Percentiles rank a stretch among this genome's conserved stretches.
Evolutionary conservation across 2,329 filamentous ascomycete genomes (phyloP).

Genomic region (Aspergillus eucalypticola): DNA sequence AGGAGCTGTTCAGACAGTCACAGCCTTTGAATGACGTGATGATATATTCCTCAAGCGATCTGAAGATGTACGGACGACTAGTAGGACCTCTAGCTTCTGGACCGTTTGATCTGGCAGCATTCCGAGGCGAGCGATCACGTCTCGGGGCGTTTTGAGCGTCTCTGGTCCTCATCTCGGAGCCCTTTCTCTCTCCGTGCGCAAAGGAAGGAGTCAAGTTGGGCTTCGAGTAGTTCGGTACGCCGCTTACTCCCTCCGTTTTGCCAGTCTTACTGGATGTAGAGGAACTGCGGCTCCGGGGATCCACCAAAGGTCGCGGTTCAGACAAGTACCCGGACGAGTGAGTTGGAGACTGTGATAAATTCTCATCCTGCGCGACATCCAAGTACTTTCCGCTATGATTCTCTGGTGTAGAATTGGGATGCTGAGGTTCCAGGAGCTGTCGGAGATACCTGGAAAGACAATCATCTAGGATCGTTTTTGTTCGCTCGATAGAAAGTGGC

Average conservation of each 20-base stretch:
- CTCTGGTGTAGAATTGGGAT: conserved; percentile 23
- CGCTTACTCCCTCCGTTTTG: conserved; percentile 16
- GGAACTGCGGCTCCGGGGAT: conserved; percentile 29
- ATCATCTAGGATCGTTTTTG: conserved; percentile 57
- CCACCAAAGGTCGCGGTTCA: conserved; percentile 16
- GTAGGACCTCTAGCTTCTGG: conserved; percentile 40
- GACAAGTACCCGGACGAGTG: conserved; percentile 20
- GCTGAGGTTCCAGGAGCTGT: conserved; percentile 35
- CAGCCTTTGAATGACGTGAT: conserved; percentile 67
- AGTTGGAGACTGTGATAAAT: conserved; percentile 10
- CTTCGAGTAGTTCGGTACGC: conserved; percentile 20
- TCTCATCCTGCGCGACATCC: conserved; percentile 16
- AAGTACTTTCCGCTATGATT: conserved; percentile 11
- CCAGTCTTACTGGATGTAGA: conserved; percentile 28
- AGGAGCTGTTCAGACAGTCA: conserved; percentile 75
- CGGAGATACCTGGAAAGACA: conserved; percentile 56
- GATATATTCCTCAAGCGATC: conserved; percentile 75
- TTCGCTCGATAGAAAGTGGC: conserved; percentile 62
- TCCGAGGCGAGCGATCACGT: conserved; percentile 21
- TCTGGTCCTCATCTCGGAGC: conserved; percentile 24
- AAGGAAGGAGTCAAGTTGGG: conserved; percentile 14
- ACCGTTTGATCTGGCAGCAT: conserved; percentile 22
- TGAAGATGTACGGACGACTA: conserved; percentile 63
- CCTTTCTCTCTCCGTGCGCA: conserved; percentile 22
- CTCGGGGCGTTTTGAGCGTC: conserved; percentile 30